These are phyloP conservation scores for Penicillium samsonianum DNA, from an alignment of 495 filamentous ascomycete genomes.

Conservation along the genomic window DNA sequence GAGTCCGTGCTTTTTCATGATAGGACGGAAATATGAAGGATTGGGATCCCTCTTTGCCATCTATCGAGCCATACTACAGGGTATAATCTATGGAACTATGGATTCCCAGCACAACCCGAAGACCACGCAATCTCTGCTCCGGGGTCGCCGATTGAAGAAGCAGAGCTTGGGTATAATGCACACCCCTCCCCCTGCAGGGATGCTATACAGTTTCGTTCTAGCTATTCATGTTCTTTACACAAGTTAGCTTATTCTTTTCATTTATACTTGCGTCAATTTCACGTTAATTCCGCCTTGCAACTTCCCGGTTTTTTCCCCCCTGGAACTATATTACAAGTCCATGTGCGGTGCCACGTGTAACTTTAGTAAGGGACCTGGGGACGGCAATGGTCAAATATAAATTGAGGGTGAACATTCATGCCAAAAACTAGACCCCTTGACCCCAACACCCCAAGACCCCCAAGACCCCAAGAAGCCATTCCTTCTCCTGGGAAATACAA, in stretches of 20 bases:
- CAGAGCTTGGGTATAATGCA: constrained; percentile 18
- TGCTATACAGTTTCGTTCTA: background rate
- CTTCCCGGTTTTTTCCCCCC: background rate
- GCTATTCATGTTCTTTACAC: background rate
- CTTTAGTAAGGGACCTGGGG: background rate
- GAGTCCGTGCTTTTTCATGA: constrained; percentile 17
- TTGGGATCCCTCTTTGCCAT: background rate
- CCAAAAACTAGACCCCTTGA: no score
- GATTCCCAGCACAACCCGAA: background rate
- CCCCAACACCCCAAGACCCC: no score
- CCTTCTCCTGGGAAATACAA: background rate
- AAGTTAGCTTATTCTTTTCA: constrained; percentile 3
- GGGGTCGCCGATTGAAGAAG: constrained; percentile 7
- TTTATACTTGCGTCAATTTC: background rate
- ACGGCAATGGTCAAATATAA: background rate
- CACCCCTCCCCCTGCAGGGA: constrained; percentile 5
- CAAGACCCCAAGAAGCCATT: no score
- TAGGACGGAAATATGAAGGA: background rate
- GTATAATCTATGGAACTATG: background rate
- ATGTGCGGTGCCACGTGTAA: background rate
- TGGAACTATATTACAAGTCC: background rate
- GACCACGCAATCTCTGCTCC: constrained; percentile 20
- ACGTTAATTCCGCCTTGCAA: background rate
- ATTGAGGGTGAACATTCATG: no score
- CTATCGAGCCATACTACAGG: background rate